These are phyloP conservation scores for Marchantia paleacea DNA, from an alignment of 225 moss, liverwort and hornwort genomes.

Conservation along the genomic window DNA sequence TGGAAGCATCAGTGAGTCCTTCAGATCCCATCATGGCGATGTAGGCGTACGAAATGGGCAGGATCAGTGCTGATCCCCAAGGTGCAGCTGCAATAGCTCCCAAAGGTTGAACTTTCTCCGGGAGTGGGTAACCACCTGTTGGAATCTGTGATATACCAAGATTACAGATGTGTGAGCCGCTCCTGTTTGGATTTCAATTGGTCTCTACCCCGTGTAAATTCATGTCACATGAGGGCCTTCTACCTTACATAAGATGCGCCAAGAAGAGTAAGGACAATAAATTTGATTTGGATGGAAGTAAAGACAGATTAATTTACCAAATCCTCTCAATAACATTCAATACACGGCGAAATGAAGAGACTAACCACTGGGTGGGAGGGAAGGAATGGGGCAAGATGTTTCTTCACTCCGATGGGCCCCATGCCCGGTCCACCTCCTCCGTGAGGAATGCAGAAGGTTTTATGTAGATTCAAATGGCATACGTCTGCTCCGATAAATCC, in stretches of 20 bases:
- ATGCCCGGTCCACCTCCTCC: conserved; percentile 99
- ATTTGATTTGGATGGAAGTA: too few species aligned
- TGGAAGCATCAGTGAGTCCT: conserved; percentile 90
- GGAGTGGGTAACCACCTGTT: conserved; percentile 84
- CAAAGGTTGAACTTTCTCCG: conserved; percentile 63
- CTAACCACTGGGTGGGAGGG: conserved; percentile 95
- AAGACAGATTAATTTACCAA: too few species aligned
- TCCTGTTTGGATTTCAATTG: too few species aligned
- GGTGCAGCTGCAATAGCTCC: conserved; percentile 91
- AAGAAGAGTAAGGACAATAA: too few species aligned
- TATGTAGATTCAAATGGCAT: conserved; percentile 94
- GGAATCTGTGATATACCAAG: conserved; percentile 38
- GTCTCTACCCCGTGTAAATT: too few species aligned
- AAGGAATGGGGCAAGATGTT: conserved; percentile 91
- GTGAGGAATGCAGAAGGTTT: conserved; percentile 98
- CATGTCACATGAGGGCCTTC: too few species aligned
- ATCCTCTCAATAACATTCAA: not conserved
- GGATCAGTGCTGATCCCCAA: conserved; percentile 88
- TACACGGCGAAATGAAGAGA: not conserved
- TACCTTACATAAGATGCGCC: too few species aligned
- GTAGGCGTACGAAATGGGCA: conserved; percentile 91
- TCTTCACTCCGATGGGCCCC: conserved; percentile 99
- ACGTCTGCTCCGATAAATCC: conserved; percentile 97
- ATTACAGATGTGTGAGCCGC: too few species aligned
- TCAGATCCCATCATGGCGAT: conserved; percentile 88